phyloP scores from a whole-genome alignment of 495 filamentous ascomycete genomes.

The Neurospora sp. region DNA sequence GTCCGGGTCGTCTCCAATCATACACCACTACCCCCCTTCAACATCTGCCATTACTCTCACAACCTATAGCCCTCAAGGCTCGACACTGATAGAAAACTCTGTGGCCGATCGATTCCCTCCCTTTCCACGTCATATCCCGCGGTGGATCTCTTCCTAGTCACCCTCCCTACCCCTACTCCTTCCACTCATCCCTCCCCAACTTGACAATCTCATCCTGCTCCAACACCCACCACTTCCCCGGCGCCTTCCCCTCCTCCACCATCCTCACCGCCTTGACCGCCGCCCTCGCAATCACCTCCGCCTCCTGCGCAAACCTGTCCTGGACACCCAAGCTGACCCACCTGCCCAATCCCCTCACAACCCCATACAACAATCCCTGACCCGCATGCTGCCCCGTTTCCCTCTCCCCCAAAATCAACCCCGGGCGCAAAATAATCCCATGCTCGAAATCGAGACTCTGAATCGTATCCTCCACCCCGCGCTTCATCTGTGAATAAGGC shows the following conservation, averaged over 20 bases:
- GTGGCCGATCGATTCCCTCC: background rate
- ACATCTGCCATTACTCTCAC: background rate
- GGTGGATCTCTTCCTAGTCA: background rate
- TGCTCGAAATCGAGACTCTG: constrained; percentile 61
- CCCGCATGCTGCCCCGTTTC: constrained; percentile 40
- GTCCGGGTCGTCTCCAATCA: background rate
- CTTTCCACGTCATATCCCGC: background rate
- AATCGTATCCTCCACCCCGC: constrained; percentile 68
- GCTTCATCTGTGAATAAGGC: constrained; percentile 66
- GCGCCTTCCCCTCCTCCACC: constrained; percentile 36
- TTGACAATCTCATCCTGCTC: constrained; percentile 37
- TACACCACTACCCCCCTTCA: background rate
- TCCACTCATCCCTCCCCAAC: constrained; percentile 36
- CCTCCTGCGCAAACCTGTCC: constrained; percentile 65
- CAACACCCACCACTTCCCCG: constrained; percentile 38
- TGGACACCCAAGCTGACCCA: constrained; percentile 33
- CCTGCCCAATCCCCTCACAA: constrained; percentile 45
- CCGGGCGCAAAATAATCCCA: constrained; percentile 64
- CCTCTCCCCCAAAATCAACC: constrained; percentile 60
- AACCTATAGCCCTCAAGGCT: background rate
- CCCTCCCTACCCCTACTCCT: constrained; percentile 9
- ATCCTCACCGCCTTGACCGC: constrained; percentile 49
- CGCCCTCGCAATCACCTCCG: constrained; percentile 61
- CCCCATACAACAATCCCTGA: constrained; percentile 35
- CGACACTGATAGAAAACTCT: background rate